These are phyloP conservation scores for Acanthamoeba lenticulata DNA, from an alignment of 208 protist species.

Conservation along the genomic window DNA sequence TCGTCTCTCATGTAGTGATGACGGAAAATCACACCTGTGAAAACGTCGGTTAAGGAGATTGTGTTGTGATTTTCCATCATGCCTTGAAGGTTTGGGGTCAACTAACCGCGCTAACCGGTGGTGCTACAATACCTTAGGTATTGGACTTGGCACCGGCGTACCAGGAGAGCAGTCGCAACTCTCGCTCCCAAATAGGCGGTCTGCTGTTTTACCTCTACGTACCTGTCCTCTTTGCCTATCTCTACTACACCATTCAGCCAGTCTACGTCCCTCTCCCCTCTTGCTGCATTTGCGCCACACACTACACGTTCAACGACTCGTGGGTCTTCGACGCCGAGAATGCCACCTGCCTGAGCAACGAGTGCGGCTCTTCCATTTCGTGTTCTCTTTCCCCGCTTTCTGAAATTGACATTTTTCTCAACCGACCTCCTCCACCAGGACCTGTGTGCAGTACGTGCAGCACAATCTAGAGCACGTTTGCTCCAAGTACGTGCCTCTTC, in stretches of 20 bases:
- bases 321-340: background rate
- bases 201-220: constrained; percentile 25
- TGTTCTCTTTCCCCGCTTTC: background rate
- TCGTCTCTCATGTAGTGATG: background rate
- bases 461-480: background rate
- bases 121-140: no score
- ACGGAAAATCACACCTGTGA: background rate
- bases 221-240: constrained; percentile 5
- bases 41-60: no score
- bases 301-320: background rate
- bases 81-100: no score
- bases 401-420: background rate
- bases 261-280: constrained; percentile 27
- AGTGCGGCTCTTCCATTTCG: background rate
- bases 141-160: constrained; percentile 8
- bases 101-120: no score
- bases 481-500: background rate
- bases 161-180: background rate
- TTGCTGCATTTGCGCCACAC: constrained; percentile 9
- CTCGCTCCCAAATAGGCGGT: background rate
- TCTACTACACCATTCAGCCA: constrained; percentile 39
- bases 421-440: background rate
- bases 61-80: no score
- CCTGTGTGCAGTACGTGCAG: background rate
- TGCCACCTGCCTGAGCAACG: background rate